Conservation (phyloP, 1,284 basidiomycete species). For the Gymnopus androsaceus region DNA sequence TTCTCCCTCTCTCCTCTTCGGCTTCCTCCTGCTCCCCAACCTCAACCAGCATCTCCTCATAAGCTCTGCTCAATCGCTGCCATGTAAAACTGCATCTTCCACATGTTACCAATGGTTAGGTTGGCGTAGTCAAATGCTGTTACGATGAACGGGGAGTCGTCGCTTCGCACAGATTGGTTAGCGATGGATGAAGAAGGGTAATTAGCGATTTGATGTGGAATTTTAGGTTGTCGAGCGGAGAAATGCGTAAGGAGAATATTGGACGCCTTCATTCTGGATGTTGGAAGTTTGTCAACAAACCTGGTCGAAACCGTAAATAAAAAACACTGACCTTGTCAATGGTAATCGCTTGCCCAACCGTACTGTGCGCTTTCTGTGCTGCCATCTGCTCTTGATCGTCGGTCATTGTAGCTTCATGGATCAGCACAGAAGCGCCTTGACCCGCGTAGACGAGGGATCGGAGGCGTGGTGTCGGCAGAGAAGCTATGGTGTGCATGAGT, state of each 20-base stretch:
- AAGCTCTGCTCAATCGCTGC: slow-evolving; percentile 71
- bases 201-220: slow-evolving; percentile 48
- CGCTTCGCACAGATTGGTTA: slow-evolving; percentile 11
- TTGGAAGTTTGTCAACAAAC: too few relatives aligned
- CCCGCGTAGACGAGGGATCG: too few relatives aligned
- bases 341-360: slow-evolving; percentile 84
- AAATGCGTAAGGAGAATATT: slow-evolving; percentile 94
- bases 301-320: too few relatives aligned
- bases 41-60: slow-evolving; percentile 58
- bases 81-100: too few relatives aligned
- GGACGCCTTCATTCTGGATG: slow-evolving; percentile 85
- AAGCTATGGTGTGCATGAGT: too few relatives aligned
- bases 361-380: slow-evolving; percentile 81
- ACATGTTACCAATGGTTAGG: too few relatives aligned
- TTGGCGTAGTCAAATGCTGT: slow-evolving; percentile 83
- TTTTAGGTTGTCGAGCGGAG: slow-evolving; percentile 90
- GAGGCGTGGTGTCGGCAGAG: too few relatives aligned
- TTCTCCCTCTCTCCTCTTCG: too few relatives aligned
- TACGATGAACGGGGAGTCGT: slow-evolving; percentile 51
- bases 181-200: neutral
- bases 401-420: slow-evolving; percentile 93
- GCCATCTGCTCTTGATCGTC: slow-evolving; percentile 79
- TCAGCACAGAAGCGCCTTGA: slow-evolving; percentile 77
- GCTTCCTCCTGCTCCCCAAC: slow-evolving; percentile 51
- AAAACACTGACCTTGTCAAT: slow-evolving; percentile 72